Base-by-base conservation (phyloP, 1,139 yeast genomes). In the Diutina pseudorugosa region DNA sequence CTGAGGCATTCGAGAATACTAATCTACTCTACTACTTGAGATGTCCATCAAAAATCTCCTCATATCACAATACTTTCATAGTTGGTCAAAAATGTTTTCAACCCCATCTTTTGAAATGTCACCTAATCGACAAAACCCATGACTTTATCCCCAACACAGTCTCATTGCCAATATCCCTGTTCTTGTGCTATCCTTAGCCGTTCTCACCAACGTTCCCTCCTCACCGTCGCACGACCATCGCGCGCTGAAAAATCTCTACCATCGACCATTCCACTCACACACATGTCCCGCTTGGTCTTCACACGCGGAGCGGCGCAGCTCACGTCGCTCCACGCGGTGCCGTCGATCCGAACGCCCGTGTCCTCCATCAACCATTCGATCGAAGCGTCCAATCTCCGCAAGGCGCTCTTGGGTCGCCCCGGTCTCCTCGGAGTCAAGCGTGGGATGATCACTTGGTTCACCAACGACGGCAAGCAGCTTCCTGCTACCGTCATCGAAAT, bases 401-500 rank as follows among this genome's bases (percentile, higher is more conserved):
- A 81, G 65, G 75, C 81, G 65, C 72, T 89, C 49, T 80, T 90
- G 41, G 68, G 71, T 47, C 81, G 98, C 67, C 83, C 96, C 6
- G 98, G 98, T 8, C 71, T 89, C 43, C 70, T 91, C 30, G 95
- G 95, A 0, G 72, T 81, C 57, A 93, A 93, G 65, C 73, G 85
- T 57, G 98, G 98, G 20, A 91, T 93, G 97, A 82, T 90, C 53
- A 81, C 95, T 12, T 87, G 83, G 79, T 93, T 79, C 64, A 76
- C 80, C 42, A 76, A 77, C 43, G 72, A 75, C 4, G 96, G 96
- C n/a, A 73, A 74, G 54, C 81, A 82, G 56, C 68, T 73, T 51
- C 89, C 90, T 8, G 90, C 89, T 51, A 94, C 99, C 1, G 88
- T 93, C 7, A 72, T 93, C 47, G 95, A 90, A 65, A 77, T 94